phyloP scores from a whole-genome alignment of 2,329 filamentous ascomycete genomes.

The Cladophialophora yegresii region DNA sequence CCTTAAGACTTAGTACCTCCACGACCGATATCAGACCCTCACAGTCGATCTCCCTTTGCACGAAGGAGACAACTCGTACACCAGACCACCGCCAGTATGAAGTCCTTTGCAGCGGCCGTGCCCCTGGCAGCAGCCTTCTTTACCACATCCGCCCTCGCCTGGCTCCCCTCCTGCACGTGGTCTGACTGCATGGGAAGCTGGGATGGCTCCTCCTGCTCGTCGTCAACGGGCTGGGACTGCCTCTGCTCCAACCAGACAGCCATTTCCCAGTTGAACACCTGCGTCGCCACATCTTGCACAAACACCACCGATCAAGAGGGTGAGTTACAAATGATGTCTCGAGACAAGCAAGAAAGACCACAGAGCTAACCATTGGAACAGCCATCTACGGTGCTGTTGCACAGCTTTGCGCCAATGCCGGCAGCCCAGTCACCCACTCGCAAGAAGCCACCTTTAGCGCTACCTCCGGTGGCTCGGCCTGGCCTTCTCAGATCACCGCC shows the following conservation, averaged over 20 bases:
- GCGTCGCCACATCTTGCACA: constrained; percentile 37
- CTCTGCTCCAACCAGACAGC: constrained; percentile 36
- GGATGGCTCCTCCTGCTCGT: constrained; percentile 34
- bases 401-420: constrained; percentile 37
- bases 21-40: neutral
- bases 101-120: constrained; percentile 29
- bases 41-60: neutral
- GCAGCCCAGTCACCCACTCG: constrained; percentile 33
- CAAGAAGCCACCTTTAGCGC: constrained; percentile 37
- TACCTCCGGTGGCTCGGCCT: constrained; percentile 35
- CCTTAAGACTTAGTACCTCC: neutral
- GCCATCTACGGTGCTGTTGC: constrained; percentile 37
- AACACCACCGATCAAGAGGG: constrained; percentile 37
- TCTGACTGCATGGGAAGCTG: constrained; percentile 36
- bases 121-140: constrained; percentile 33
- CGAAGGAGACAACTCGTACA: neutral
- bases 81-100: constrained; percentile 26
- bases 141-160: constrained; percentile 30
- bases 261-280: constrained; percentile 37
- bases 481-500: constrained; percentile 33
- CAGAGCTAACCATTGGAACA: constrained; percentile 19
- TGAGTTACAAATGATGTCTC: constrained; percentile 11
- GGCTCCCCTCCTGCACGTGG: constrained; percentile 34
- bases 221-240: constrained; percentile 35
- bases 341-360: constrained; percentile 2